Evolutionary conservation across 257 asterid species (phyloP).

Genomic region (Linderniella brevidens): DNA sequence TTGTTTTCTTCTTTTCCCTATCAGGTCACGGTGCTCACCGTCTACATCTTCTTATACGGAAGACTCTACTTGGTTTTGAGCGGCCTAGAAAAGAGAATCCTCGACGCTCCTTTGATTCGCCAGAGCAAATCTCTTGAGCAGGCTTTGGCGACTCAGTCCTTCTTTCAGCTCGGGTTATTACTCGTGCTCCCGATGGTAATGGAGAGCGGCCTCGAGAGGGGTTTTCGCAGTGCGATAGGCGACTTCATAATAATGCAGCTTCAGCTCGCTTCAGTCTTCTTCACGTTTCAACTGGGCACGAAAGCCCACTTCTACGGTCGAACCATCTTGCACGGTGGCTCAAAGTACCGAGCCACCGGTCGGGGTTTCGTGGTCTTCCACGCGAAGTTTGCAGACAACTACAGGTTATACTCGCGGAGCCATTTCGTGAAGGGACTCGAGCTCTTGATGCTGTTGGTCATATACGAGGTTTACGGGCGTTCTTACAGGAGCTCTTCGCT

Average conservation of each 20-base stretch:
- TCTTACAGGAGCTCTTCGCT: constrained; percentile 50
- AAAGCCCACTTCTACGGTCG: constrained; percentile 84
- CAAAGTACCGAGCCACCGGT: constrained; percentile 86
- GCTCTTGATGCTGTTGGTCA: constrained; percentile 51
- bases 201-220: constrained; percentile 94
- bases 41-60: constrained; percentile 77
- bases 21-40: constrained; percentile 81
- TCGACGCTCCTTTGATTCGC: constrained; percentile 50
- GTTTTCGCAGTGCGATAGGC: constrained; percentile 83
- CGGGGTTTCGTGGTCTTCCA: constrained; percentile 95
- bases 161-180: constrained; percentile 76
- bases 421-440: constrained; percentile 94
- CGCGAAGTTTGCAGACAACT: constrained; percentile 85
- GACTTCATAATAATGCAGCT: constrained; percentile 89
- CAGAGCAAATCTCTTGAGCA: constrained; percentile 65
- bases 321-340: constrained; percentile 87
- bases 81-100: constrained; percentile 70
- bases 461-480: constrained; percentile 67
- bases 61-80: constrained; percentile 84
- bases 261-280: constrained; percentile 93
- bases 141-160: constrained; percentile 82
- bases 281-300: constrained; percentile 93
- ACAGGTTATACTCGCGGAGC: constrained; percentile 86
- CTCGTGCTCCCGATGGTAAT: constrained; percentile 92
- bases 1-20: constrained; percentile 15